These are phyloP conservation scores for Cornus controversa DNA, from an alignment of 148 eudicot species.

Conservation along the genomic window DNA sequence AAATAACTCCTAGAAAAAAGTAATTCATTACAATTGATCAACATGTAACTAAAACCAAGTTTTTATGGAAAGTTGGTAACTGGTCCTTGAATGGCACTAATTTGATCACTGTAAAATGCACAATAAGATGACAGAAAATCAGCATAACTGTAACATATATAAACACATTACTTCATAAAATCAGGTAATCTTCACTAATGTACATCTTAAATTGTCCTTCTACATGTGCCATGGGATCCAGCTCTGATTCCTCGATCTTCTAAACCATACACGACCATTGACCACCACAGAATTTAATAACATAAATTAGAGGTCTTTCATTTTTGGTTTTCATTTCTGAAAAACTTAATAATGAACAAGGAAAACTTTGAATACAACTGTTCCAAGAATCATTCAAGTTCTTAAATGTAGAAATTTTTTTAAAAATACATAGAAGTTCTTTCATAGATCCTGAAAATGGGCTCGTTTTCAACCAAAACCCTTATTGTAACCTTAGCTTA, in stretches of 20 bases:
- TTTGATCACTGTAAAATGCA: neutral
- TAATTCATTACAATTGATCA: too few species aligned
- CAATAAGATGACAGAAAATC: neutral
- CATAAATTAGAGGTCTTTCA: neutral
- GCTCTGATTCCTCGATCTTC: neutral
- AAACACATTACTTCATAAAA: neutral
- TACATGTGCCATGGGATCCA: neutral
- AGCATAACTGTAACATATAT: too few species aligned
- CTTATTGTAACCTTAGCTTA: too few species aligned
- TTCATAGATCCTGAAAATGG: neutral
- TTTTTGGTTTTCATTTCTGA: neutral
- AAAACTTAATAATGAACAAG: neutral
- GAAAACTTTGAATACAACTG: neutral
- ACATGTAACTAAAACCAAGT: too few species aligned
- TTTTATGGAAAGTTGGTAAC: too few species aligned
- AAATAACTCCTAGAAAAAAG: too few species aligned
- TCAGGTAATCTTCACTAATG: neutral
- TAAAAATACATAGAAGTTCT: neutral
- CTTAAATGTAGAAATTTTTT: neutral
- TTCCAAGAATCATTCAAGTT: neutral
- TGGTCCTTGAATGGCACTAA: neutral
- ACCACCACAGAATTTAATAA: neutral
- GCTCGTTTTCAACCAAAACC: too few species aligned
- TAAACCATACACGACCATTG: neutral
- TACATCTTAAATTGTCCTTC: neutral